These are phyloP conservation scores for Aspergillus sclerotioniger DNA, from an alignment of 495 filamentous ascomycete genomes.

Conservation along the genomic window DNA sequence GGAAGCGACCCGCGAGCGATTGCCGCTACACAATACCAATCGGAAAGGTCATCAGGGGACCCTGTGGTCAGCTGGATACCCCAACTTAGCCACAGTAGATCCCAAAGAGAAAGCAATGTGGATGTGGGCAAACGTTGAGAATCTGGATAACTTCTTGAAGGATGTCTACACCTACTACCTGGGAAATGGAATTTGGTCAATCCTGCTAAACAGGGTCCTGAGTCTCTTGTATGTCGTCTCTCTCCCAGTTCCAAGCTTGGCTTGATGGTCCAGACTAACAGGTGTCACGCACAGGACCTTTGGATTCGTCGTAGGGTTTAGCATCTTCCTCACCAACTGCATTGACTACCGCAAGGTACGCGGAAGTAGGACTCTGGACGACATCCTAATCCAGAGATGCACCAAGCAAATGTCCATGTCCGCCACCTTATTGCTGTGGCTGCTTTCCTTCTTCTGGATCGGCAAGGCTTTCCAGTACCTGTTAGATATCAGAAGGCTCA, in stretches of 20 bases:
- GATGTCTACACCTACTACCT: slow-evolving; percentile 91
- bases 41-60: slow-evolving; percentile 21
- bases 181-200: slow-evolving; percentile 87
- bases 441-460: slow-evolving; percentile 86
- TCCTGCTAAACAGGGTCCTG: slow-evolving; percentile 66
- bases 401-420: slow-evolving; percentile 81
- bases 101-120: slow-evolving; percentile 87
- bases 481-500: slow-evolving; percentile 70
- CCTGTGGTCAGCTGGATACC: slow-evolving; percentile 35
- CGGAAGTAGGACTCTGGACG: slow-evolving; percentile 68
- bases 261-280: neutral
- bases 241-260: neutral
- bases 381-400: slow-evolving; percentile 79
- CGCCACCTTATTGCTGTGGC: slow-evolving; percentile 77
- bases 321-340: slow-evolving; percentile 83
- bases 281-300: slow-evolving; percentile 47
- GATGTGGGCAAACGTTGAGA: slow-evolving; percentile 91
- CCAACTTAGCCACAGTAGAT: slow-evolving; percentile 52
- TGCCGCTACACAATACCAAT: slow-evolving; percentile 40
- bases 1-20: slow-evolving; percentile 62
- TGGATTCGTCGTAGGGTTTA: slow-evolving; percentile 79
- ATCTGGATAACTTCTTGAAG: slow-evolving; percentile 85
- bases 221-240: slow-evolving; percentile 65
- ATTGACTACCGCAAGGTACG: slow-evolving; percentile 76
- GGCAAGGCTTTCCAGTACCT: slow-evolving; percentile 72